Conservation (phyloP, 2,329 filamentous ascomycete genomes). For the Truncatella angustata region DNA sequence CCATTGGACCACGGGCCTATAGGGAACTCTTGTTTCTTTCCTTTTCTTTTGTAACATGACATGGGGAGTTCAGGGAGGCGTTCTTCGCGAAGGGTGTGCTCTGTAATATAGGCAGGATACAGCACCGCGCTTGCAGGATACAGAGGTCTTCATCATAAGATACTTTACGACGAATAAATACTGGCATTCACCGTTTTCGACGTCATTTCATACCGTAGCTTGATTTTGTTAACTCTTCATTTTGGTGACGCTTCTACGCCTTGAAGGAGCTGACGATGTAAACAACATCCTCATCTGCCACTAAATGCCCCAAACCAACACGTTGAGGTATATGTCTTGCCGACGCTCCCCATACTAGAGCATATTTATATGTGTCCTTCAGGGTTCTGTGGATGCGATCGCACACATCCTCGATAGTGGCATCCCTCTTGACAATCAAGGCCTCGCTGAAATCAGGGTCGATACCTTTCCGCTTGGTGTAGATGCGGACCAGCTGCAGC, state of each 20-base stretch:
- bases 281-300: constrained; percentile 68
- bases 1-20: not conserved
- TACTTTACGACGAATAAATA: constrained; percentile 1
- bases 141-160: not conserved
- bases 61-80: constrained; percentile 1
- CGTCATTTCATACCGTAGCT: not conserved
- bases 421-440: constrained; percentile 84
- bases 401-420: constrained; percentile 94
- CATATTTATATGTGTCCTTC: constrained; percentile 99
- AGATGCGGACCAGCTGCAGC: constrained; percentile 83
- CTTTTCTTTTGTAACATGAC: not conserved
- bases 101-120: not conserved
- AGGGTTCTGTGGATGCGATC: constrained; percentile 90
- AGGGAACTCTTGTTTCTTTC: not conserved
- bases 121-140: constrained; percentile 1
- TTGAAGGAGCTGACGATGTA: constrained; percentile 66
- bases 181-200: not conserved
- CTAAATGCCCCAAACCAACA: constrained; percentile 80
- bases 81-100: too few species aligned
- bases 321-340: constrained; percentile 92
- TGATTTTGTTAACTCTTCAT: not conserved
- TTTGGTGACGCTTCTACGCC: constrained; percentile 36
- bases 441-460: constrained; percentile 91
- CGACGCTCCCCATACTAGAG: constrained; percentile 95
- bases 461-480: constrained; percentile 92